phyloP scores from a whole-genome alignment of 2,329 filamentous ascomycete species.

The Camptophora hylomeconis region DNA sequence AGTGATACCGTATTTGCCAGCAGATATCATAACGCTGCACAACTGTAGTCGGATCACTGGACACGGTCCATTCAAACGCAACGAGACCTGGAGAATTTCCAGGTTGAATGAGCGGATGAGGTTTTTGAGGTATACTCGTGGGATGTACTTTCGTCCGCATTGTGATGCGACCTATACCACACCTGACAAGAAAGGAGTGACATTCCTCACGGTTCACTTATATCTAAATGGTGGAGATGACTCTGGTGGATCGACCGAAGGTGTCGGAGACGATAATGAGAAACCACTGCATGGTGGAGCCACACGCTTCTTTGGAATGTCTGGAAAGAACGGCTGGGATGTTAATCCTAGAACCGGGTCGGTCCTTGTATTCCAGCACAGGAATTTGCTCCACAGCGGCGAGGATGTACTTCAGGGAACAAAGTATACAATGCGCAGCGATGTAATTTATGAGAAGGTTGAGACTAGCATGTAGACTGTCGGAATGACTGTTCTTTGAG shows the following conservation, averaged over 20 bases:
- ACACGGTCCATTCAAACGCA: conserved; percentile 27
- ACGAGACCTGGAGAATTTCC: conserved; percentile 24
- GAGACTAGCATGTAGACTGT: too few relatives aligned
- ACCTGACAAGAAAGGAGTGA: conserved; percentile 36
- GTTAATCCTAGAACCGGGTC: conserved; percentile 39
- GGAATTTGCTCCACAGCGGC: conserved; percentile 38
- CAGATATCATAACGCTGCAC: conserved; percentile 28
- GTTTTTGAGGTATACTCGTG: conserved; percentile 58
- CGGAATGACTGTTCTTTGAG: too few relatives aligned
- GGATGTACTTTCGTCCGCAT: conserved; percentile 63
- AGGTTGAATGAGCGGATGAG: conserved; percentile 60
- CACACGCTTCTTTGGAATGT: conserved; percentile 32
- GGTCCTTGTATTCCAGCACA: conserved; percentile 45
- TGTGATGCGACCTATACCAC: conserved; percentile 53
- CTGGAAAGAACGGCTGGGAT: conserved; percentile 24
- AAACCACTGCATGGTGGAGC: conserved; percentile 38
- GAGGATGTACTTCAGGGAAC: conserved; percentile 40
- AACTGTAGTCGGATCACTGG: conserved; percentile 32
- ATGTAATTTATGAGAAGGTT: conserved; percentile 36
- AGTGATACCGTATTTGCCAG: conserved; percentile 31
- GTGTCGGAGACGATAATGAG: conserved; percentile 9
- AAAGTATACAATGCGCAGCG: conserved; percentile 44
- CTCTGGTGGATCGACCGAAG: conserved; percentile 14
- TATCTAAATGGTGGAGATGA: conserved; percentile 36
- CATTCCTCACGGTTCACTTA: conserved; percentile 43